These are phyloP conservation scores for Davidsoniella virescens DNA, from an alignment of 2,329 filamentous ascomycete species.

Conservation along the genomic window DNA sequence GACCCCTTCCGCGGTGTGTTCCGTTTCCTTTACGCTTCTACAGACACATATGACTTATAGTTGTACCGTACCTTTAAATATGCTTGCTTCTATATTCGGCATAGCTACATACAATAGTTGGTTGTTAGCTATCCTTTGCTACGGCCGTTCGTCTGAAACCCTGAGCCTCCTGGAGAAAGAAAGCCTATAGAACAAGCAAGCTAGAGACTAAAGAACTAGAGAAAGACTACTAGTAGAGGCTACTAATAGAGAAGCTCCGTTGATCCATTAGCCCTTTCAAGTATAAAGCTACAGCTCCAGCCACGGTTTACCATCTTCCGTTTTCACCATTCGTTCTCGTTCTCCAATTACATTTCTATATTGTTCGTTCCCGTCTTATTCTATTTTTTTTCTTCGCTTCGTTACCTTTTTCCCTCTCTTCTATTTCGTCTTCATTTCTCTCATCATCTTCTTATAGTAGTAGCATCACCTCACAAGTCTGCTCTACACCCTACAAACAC, in stretches of 20 bases:
- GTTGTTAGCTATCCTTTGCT: too few species aligned
- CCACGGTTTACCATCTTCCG: too few species aligned
- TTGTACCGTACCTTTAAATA: too few species aligned
- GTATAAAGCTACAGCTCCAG: background rate
- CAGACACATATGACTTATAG: too few species aligned
- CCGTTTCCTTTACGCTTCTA: too few species aligned
- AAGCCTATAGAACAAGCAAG: too few species aligned
- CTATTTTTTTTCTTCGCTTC: constrained; percentile 13
- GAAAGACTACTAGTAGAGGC: too few species aligned
- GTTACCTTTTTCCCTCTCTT: constrained; percentile 9
- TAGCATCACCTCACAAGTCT: background rate
- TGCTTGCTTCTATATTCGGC: too few species aligned
- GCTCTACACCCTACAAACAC: background rate
- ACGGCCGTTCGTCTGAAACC: too few species aligned
- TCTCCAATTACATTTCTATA: background rate
- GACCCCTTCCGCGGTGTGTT: too few species aligned
- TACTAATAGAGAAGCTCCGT: background rate
- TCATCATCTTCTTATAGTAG: background rate
- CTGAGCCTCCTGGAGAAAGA: background rate
- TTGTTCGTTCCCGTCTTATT: background rate
- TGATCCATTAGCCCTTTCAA: background rate
- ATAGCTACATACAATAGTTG: too few species aligned
- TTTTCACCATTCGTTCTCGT: background rate
- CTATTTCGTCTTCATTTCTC: constrained; percentile 13
- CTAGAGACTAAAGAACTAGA: too few species aligned